Base-by-base conservation (phyloP, 805 yeast genomes). In the Barnettozyma sp. region DNA sequence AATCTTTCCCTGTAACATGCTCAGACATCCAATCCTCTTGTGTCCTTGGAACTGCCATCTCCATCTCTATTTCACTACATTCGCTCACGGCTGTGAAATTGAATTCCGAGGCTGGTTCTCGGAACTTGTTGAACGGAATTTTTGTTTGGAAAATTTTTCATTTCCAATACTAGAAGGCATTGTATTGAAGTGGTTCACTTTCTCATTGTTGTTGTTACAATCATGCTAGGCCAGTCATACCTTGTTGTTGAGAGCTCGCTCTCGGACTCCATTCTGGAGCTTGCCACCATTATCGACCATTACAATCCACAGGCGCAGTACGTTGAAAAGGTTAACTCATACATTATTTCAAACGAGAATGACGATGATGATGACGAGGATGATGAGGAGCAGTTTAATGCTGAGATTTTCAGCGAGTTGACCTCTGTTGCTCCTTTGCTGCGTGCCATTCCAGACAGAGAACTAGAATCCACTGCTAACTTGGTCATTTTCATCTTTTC, bases 211-310 rank as follows among this genome's bases (percentile, higher is more conserved):
- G n/a, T n/a, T n/a, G n/a, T n/a, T n/a, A n/a, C n/a, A 30, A 19
- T 18, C 30, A 45, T 46, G 49, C 35, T 44, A 32, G 46, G 39
- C 28, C 48, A 44, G 32, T 43, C 54, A 12, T 41, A 43, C 22
- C 63, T 29, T 23, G 55, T 35, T 63, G 71, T 38, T 26, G 70
- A 69, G 42, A 68, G 68, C 3, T 63, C 70, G 32, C 32, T 57
- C 5, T 42, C 54, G 31, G 72, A 64, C 40, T 38, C 54, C 5
- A 52, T 54, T 36, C 21, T 51, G 43, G 55, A 49, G 24, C 59
- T 56, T 34, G 59, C 66, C 18, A 34, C 50, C 12, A 40, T 54
- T 14, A 41, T 63, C 14, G 54, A 50, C 31, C 48, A 57, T 18
- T 50, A 49, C 49, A 31, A 38, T 30, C 36, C 35, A 17, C 37